These are phyloP conservation scores for Fusarium sp. DNA, from an alignment of 2,329 filamentous ascomycete species.

Conservation along the genomic window DNA sequence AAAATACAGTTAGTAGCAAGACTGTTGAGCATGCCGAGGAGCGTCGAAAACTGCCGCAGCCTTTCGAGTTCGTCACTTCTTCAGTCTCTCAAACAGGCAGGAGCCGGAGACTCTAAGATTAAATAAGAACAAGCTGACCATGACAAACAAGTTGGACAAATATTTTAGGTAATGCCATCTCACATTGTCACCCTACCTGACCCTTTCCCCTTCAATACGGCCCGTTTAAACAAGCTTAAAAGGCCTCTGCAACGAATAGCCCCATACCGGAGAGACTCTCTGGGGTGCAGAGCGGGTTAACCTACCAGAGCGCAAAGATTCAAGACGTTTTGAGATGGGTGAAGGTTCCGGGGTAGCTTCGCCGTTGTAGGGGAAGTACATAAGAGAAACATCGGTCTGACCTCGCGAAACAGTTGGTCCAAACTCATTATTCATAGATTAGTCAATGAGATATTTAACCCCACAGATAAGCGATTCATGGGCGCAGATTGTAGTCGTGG, in stretches of 20 bases:
- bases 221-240: constrained; percentile 26
- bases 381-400: constrained; percentile 2
- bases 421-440: constrained; percentile 24
- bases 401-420: constrained; percentile 8
- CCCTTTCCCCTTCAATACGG: constrained; percentile 5
- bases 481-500: constrained; percentile 10
- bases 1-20: not conserved
- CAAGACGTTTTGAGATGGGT: not conserved
- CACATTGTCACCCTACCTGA: not conserved
- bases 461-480: constrained; percentile 35
- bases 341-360: constrained; percentile 11
- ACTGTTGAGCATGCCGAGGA: not conserved
- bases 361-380: not conserved
- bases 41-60: not conserved
- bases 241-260: not conserved
- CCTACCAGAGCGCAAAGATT: not conserved
- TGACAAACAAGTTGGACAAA: not conserved
- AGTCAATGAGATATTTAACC: constrained; percentile 27
- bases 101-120: not conserved
- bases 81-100: not conserved
- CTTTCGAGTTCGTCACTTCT: not conserved
- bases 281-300: constrained; percentile 24
- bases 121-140: not conserved
- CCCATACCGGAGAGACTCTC: constrained; percentile 4
- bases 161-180: not conserved